phyloP scores from a whole-genome alignment of 2,329 filamentous ascomycete genomes.

The Aureobasidium vineae region DNA sequence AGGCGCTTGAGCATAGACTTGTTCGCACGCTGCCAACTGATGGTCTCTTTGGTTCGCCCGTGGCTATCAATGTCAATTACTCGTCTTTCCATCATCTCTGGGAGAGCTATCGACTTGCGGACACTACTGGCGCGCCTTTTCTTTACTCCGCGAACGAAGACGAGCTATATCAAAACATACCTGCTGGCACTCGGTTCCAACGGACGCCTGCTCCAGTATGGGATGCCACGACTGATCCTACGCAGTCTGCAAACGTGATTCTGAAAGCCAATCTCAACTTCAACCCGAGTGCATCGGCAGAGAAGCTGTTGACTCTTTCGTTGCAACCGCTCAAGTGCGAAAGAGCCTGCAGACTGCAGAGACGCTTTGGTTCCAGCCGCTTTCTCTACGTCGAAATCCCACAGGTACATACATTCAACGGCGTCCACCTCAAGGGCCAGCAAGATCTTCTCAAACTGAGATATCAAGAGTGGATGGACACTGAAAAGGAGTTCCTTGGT shows the following conservation, averaged over 20 bases:
- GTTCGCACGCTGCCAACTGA: slow-evolving; percentile 6
- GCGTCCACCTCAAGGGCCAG: slow-evolving; percentile 30
- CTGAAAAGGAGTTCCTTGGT: slow-evolving; percentile 43
- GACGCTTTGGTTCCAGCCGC: slow-evolving; percentile 40
- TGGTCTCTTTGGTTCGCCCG: neutral
- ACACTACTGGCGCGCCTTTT: neutral
- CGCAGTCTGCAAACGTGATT: slow-evolving; percentile 2
- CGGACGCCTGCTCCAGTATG: neutral
- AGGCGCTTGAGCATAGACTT: slow-evolving; percentile 4
- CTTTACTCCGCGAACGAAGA: neutral
- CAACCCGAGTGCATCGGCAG: neutral
- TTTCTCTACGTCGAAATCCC: slow-evolving; percentile 46
- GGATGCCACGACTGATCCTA: neutral
- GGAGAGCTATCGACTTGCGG: slow-evolving; percentile 18
- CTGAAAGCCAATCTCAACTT: slow-evolving; percentile 21
- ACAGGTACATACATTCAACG: slow-evolving; percentile 30
- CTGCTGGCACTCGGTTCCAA: neutral
- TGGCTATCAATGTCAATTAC: neutral
- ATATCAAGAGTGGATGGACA: slow-evolving; percentile 40
- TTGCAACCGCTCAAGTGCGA: slow-evolving; percentile 31
- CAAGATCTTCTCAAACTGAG: slow-evolving; percentile 31
- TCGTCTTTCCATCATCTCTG: slow-evolving; percentile 9
- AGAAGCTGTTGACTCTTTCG: slow-evolving; percentile 31
- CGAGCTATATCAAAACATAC: neutral
- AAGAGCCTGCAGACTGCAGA: slow-evolving; percentile 31